Conservation (phyloP, 768 basidiomycete species). For the Leccinellum rugosiceps region DNA sequence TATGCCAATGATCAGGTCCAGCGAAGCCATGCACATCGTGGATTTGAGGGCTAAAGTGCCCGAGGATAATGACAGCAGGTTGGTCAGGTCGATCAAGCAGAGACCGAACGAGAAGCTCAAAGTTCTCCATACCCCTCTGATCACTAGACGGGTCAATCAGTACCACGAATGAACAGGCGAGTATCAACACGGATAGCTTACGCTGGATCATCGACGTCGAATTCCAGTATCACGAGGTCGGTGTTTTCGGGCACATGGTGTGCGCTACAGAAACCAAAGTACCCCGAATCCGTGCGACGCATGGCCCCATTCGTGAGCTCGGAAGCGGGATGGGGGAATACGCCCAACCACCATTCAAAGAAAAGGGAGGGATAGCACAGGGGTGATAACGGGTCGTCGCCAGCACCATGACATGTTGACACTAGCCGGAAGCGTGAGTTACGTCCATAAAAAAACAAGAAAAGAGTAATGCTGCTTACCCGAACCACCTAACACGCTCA, state of each 20-base stretch:
- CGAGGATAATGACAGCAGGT: constrained; percentile 92
- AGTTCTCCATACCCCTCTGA: constrained; percentile 69
- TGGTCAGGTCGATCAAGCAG: constrained; percentile 86
- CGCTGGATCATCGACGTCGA: constrained; percentile 88
- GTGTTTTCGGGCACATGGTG: constrained; percentile 94
- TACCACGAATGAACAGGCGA: background rate
- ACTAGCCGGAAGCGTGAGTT: constrained; percentile 44
- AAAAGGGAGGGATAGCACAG: constrained; percentile 91
- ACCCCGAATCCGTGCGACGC: constrained; percentile 86
- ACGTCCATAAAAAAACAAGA: background rate
- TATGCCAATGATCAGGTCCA: constrained; percentile 90
- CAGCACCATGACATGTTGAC: constrained; percentile 90
- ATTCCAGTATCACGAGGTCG: constrained; percentile 93
- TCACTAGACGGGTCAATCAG: constrained; percentile 44
- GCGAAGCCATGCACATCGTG: constrained; percentile 78
- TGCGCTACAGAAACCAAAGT: constrained; percentile 91
- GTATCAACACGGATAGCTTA: constrained; percentile 39
- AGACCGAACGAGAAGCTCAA: constrained; percentile 90
- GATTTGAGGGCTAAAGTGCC: constrained; percentile 88
- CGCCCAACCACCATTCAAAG: constrained; percentile 95
- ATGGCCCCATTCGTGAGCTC: constrained; percentile 98
- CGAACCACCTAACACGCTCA: constrained; percentile 87
- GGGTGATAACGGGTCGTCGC: constrained; percentile 82
- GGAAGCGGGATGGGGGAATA: constrained; percentile 98
- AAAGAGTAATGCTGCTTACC: constrained; percentile 46